These are phyloP conservation scores for Chrysanthemum lavandulifolium DNA, from an alignment of 129 eudicot species.

Conservation along the genomic window DNA sequence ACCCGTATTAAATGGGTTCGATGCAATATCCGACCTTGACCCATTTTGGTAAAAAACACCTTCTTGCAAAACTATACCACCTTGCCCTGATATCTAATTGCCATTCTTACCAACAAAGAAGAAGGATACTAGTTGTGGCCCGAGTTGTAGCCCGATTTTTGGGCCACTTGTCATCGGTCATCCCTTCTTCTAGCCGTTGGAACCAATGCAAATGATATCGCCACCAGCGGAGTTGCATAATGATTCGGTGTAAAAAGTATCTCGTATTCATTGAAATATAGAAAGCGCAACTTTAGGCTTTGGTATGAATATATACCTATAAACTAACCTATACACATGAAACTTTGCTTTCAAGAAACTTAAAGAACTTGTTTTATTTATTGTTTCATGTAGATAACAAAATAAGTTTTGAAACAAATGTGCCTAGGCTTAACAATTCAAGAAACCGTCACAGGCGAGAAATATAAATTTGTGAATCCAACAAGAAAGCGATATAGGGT, in stretches of 20 bases:
- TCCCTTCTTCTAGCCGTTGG: constrained; percentile 24
- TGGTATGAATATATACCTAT: no score
- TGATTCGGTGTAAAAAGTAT: constrained; percentile 46
- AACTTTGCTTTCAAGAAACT: no score
- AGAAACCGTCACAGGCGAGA: no score
- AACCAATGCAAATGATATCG: constrained; percentile 37
- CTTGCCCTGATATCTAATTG: constrained; percentile 86
- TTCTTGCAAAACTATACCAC: constrained; percentile 79
- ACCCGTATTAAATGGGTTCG: constrained; percentile 75
- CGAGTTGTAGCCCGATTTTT: constrained; percentile 24
- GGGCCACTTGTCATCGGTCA: constrained; percentile 5
- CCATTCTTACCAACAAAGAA: constrained; percentile 67
- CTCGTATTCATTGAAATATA: constrained; percentile 39
- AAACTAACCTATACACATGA: no score
- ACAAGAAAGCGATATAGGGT: no score
- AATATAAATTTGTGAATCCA: no score
- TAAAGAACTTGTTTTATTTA: no score
- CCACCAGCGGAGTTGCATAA: constrained; percentile 43
- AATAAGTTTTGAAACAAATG: no score
- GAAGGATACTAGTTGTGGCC: no score
- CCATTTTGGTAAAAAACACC: constrained; percentile 87
- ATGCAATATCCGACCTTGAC: constrained; percentile 58
- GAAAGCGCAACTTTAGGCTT: constrained; percentile 18
- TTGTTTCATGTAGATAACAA: no score
- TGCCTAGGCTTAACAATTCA: no score